A percentile compares a stretch with the other conserved stretches of the same genome.
Conservation (phyloP, 768 basidiomycete genomes). For the Holtermannia corniformis region DNA sequence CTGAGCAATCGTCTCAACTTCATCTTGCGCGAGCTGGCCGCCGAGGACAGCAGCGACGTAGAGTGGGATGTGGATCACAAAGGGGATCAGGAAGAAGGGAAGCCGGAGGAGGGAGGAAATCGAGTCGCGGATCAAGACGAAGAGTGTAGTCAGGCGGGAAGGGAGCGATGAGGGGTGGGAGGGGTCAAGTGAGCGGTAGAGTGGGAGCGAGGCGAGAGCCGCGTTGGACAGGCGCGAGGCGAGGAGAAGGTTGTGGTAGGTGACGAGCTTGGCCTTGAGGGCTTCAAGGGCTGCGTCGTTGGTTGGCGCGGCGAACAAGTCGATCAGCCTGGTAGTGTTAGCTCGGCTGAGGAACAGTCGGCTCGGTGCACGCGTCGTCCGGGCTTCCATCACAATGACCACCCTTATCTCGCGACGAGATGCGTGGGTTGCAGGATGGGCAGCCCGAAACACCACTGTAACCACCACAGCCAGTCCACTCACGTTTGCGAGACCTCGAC, state of each 20-base stretch:
- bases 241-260: slow-evolving; percentile 79
- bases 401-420: background rate
- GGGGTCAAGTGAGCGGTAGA: slow-evolving; percentile 76
- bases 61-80: slow-evolving; percentile 53
- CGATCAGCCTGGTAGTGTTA: slow-evolving; percentile 71
- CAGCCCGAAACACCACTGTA: background rate
- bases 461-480: slow-evolving; percentile 40
- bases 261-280: slow-evolving; percentile 62
- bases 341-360: no score
- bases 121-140: slow-evolving; percentile 68
- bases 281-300: slow-evolving; percentile 53
- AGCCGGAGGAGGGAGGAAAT: slow-evolving; percentile 60
- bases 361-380: no score
- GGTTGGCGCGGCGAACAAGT: slow-evolving; percentile 68
- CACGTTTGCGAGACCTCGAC: slow-evolving; percentile 84
- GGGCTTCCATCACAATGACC: no score
- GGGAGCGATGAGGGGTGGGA: slow-evolving; percentile 64
- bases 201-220: slow-evolving; percentile 69
- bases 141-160: slow-evolving; percentile 68
- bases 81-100: slow-evolving; percentile 81
- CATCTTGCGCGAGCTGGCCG: slow-evolving; percentile 63
- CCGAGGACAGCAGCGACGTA: slow-evolving; percentile 73
- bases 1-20: slow-evolving; percentile 92
- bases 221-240: slow-evolving; percentile 75
- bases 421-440: no score